Evolutionary conservation across 208 protist species (phyloP).

Genomic region (Novymonas esmeraldas): DNA sequence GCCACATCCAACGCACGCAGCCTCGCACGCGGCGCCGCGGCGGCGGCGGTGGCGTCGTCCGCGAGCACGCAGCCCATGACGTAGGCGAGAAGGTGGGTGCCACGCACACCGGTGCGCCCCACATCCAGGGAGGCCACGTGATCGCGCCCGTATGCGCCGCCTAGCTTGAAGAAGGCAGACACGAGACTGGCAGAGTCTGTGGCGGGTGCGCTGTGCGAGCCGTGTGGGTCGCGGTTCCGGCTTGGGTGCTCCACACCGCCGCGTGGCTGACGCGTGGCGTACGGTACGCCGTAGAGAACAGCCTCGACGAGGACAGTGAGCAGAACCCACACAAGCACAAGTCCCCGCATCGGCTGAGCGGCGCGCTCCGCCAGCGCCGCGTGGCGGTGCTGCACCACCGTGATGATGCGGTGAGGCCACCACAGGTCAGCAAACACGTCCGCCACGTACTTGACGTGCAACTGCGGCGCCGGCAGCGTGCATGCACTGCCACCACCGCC

Average conservation of each 20-base stretch:
- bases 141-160: conserved; percentile 12
- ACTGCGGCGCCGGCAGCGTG: conserved; percentile 6
- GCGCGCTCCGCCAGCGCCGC: not conserved
- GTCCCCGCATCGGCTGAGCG: conserved; percentile 2
- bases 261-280: not conserved
- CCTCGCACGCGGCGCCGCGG: not conserved
- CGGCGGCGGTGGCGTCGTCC: not conserved
- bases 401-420: conserved; percentile 25
- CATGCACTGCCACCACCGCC: not conserved
- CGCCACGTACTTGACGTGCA: conserved; percentile 28
- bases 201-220: not conserved
- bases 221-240: not conserved
- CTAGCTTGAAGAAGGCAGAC: conserved; percentile 17
- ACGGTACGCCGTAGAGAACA: conserved; percentile 8
- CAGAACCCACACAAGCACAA: conserved; percentile 9
- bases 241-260: not conserved
- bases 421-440: conserved; percentile 28
- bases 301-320: conserved; percentile 3
- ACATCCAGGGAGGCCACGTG: conserved; percentile 44
- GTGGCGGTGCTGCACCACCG: conserved; percentile 17
- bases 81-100: conserved; percentile 46
- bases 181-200: conserved; percentile 17
- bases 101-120: conserved; percentile 52
- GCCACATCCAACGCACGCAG: conserved; percentile 47
- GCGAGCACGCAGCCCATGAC: conserved; percentile 22